phyloP scores from a whole-genome alignment of 2,329 filamentous ascomycete species.

The Phialemoniopsis sp. region DNA sequence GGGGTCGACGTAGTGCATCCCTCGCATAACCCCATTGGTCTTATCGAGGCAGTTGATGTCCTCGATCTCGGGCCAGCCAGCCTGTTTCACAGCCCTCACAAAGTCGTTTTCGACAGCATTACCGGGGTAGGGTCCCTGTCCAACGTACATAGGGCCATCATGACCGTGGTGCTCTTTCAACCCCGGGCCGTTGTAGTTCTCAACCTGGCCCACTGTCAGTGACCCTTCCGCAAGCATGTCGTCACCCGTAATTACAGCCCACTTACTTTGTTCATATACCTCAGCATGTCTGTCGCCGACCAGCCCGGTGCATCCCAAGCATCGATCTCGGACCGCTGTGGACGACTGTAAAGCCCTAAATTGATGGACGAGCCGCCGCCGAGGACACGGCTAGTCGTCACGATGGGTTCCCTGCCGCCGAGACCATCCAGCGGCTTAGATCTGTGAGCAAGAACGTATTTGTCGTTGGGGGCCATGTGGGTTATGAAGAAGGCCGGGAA shows the following conservation, averaged over 20 bases:
- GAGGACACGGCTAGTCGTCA: constrained; percentile 36
- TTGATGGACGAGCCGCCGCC: constrained; percentile 49
- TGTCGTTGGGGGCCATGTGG: constrained; percentile 40
- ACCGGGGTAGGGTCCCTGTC: constrained; percentile 31
- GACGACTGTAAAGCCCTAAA: constrained; percentile 30
- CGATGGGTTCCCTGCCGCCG: constrained; percentile 33
- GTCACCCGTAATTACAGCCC: too few species aligned
- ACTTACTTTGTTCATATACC: too few species aligned
- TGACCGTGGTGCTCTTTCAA: not conserved
- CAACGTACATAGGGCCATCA: not conserved
- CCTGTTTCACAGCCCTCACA: constrained; percentile 34
- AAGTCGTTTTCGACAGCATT: constrained; percentile 35
- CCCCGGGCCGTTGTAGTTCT: too few species aligned
- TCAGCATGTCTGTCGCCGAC: constrained; percentile 28
- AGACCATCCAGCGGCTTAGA: constrained; percentile 38
- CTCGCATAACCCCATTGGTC: constrained; percentile 27
- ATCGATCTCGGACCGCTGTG: constrained; percentile 19
- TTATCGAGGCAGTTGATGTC: constrained; percentile 44
- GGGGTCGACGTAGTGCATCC: constrained; percentile 24
- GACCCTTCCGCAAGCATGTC: too few species aligned
- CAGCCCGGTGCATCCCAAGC: constrained; percentile 12
- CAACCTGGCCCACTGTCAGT: too few species aligned
- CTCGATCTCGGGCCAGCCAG: constrained; percentile 41
- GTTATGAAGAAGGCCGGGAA: constrained; percentile 43
- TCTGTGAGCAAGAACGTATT: constrained; percentile 47